Evolutionary conservation across 2,329 filamentous ascomycete species (phyloP).

Genomic region (Aspergillus cejpii): DNA sequence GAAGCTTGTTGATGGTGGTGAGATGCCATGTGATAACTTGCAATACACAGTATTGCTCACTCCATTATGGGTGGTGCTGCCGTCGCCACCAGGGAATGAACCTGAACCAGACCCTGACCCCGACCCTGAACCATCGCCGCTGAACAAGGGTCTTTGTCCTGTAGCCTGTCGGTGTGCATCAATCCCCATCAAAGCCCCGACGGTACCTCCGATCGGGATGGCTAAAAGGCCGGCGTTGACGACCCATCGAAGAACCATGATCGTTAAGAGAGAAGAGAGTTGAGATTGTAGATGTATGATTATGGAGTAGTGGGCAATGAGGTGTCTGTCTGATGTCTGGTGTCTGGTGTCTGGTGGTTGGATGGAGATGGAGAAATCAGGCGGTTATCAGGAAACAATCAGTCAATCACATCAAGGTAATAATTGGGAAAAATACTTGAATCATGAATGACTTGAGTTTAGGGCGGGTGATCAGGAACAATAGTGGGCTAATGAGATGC

Average conservation of each 20-base stretch:
- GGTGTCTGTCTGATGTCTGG: too few relatives aligned
- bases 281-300: neutral
- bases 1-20: neutral
- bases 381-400: too few relatives aligned
- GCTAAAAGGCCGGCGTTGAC: conserved; percentile 48
- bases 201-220: conserved; percentile 46
- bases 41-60: neutral
- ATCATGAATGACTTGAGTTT: neutral
- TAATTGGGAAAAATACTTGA: neutral
- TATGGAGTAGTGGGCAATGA: too few relatives aligned
- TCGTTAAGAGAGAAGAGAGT: neutral
- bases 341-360: too few relatives aligned
- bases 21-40: neutral
- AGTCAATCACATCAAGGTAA: too few relatives aligned
- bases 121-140: conserved; percentile 14
- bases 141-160: conserved; percentile 45
- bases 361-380: too few relatives aligned
- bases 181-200: conserved; percentile 48
- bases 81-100: neutral
- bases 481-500: neutral
- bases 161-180: conserved; percentile 41
- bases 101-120: neutral
- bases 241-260: conserved; percentile 38
- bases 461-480: neutral
- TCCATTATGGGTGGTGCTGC: neutral